Evolutionary conservation across 2,329 filamentous ascomycete species (phyloP), one percentile per base, ranked within the genome.

Genomic region (Podosphaera fusca): DNA sequence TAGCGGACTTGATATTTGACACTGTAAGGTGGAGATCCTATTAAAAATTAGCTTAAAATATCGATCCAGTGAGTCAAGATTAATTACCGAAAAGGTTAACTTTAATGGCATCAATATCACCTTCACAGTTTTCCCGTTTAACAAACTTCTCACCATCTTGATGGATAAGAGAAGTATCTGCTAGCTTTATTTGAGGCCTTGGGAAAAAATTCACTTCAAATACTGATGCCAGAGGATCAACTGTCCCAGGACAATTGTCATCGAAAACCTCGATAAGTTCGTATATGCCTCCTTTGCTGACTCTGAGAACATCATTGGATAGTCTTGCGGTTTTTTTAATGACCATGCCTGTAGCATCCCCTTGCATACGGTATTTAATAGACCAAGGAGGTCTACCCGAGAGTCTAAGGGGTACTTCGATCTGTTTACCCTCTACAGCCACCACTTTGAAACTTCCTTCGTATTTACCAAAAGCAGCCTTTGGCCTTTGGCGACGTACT

Each of bases 51-150:
- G 38, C n/a, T 42, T 42, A 8, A 42, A 36, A 14, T 2, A 7
- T 6, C 2, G 31, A 10, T 8, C 14, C n/a, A 21, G 54, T n/a
- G 5, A 42, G n/a, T 12, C 10, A 7, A 42, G 38, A 10, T 29
- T 47, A 67, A 75, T 70, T 77, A 79, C 87, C 90, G 67, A 78
- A 78, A 60, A 98, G 76, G 49, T 77, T 76, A 56, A 98, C 73
- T 65, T 95, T 88, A 57, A 95, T 81, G 2, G 82, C 81, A 68
- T 95, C 90, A 65, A 95, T 85, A 60, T 96, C 90, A 35, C 90
- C 90, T 71, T 98, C 89, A 66, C 92, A 98, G 35, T 98, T 83
- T 59, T 89, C 82, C 47, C 81, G 77, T 69, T 94, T 94, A 63
- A 81, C 67, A 66, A 82, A 85, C 38, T 75, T 74, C 34, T 74